Evolutionary conservation across 345 rosid species (phyloP).

Genomic region (Arabis hirsuta): DNA sequence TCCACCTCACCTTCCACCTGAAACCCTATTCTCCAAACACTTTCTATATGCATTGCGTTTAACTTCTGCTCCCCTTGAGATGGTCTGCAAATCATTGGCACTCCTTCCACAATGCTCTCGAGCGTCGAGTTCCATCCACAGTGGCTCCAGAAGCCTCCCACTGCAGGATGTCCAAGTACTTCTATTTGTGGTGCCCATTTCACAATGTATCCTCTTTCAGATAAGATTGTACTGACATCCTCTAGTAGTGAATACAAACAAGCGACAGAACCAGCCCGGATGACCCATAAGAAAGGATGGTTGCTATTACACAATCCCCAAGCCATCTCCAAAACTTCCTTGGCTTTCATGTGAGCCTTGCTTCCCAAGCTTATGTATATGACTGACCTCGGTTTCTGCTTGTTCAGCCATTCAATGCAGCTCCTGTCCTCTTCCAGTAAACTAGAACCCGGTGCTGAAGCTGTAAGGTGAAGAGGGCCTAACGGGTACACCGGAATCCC

Average conservation of each 20-base stretch:
- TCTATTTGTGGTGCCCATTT: constrained; percentile 47
- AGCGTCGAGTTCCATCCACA: constrained; percentile 50
- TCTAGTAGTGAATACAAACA: constrained; percentile 29
- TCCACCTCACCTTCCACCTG: constrained; percentile 16
- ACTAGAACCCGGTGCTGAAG: constrained; percentile 1
- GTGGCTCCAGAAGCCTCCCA: constrained; percentile 48
- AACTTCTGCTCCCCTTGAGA: constrained; percentile 42
- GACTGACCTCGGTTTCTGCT: constrained; percentile 50
- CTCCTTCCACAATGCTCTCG: constrained; percentile 45
- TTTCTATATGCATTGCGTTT: constrained; percentile 34
- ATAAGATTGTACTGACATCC: constrained; percentile 23
- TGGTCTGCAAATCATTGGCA: constrained; percentile 47
- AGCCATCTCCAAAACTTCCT: constrained; percentile 40
- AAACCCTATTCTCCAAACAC: constrained; percentile 32
- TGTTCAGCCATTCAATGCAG: constrained; percentile 59
- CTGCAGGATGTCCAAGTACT: constrained; percentile 36
- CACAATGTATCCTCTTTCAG: constrained; percentile 34
- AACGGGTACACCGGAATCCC: constrained; percentile 21
- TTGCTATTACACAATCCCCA: constrained; percentile 43
- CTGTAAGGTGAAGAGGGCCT: constrained; percentile 40
- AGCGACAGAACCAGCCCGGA: constrained; percentile 14
- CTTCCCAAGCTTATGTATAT: constrained; percentile 70
- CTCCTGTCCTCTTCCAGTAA: constrained; percentile 39
- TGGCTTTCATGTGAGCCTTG: constrained; percentile 32
- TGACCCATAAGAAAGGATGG: constrained; percentile 47